Evolutionary conservation across 805 yeast genomes (phyloP), one percentile per base, ranked within the genome.

Genomic region (Saccharomyces eubayanus): DNA sequence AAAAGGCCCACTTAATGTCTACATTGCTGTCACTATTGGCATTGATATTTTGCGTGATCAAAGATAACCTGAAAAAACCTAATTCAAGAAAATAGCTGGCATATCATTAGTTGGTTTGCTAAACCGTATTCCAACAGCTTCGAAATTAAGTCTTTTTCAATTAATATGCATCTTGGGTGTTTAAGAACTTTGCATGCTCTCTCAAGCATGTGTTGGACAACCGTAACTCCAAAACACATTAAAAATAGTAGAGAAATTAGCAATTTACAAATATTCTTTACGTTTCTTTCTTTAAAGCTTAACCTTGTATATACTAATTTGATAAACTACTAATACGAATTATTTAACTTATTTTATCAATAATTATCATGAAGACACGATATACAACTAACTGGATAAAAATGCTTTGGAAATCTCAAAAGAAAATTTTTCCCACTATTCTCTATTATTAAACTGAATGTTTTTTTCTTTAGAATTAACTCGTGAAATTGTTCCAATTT

Each of bases 1-100:
- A 56, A 31, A 53, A 31, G 43, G 58, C 56, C 2, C 58, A 56
- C 43, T 30, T 56, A 28, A 10, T 56, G 43, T 56, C 58, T 21
- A 56, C 57, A 6, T 14, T 47, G 3, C 56, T 56, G 28, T 53
- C 55, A 21, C 28, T 51, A 27, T 5, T 53, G n/a, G 58, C 58
- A 12, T 21, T 56, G 29, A 31, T 43, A 11, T 43, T 49, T 11
- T 53, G 58, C 47, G 28, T 53, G n/a, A 16, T 53, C 9, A 56
- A 56, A 36, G 57, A 53, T 27, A 36, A 47, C n/a, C 43, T 53
- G 30, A 50, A 49, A n/a, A 53, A 46, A 28, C 53, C 53, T 12
- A 16, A 6, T 3, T 24, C 50, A 9, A 48, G 43, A 36, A 36
- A 16, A 36, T 36, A 36, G 10, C 6, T 5, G 9, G 8, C 6